Conservation (phyloP, 2,329 filamentous ascomycete species). For the Pestalotiopsis sp. region DNA sequence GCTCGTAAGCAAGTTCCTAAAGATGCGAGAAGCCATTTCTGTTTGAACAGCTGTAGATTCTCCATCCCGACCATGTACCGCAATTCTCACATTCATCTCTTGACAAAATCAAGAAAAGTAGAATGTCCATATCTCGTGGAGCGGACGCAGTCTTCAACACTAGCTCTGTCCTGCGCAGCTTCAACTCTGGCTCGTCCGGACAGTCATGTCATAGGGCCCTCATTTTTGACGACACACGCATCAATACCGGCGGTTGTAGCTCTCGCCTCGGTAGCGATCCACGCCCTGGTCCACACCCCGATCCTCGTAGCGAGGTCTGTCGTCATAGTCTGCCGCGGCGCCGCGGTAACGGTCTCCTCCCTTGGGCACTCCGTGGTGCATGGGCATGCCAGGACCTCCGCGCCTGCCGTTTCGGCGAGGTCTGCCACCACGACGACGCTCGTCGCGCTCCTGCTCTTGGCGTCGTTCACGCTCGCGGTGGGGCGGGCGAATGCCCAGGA, state of each 20-base stretch:
- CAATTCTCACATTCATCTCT: not conserved
- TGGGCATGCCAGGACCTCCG: slow-evolving; percentile 28
- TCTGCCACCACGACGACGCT: slow-evolving; percentile 26
- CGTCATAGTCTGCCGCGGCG: slow-evolving; percentile 23
- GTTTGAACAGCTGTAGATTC: not conserved
- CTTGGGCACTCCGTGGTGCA: slow-evolving; percentile 33
- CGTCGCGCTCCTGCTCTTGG: slow-evolving; percentile 39
- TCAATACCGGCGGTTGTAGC: slow-evolving; percentile 10
- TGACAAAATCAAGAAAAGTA: too few species aligned
- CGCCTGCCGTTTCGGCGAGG: slow-evolving; percentile 26
- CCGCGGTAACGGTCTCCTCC: slow-evolving; percentile 37
- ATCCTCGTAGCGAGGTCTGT: slow-evolving; percentile 25
- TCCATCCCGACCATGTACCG: not conserved
- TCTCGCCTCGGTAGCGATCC: slow-evolving; percentile 20
- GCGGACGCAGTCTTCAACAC: too few species aligned
- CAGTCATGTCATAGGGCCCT: not conserved
- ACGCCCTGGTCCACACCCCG: slow-evolving; percentile 19
- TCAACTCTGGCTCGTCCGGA: too few species aligned
- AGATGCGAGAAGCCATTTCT: not conserved
- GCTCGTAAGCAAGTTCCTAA: not conserved
- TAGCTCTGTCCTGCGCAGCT: too few species aligned
- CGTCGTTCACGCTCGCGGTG: slow-evolving; percentile 51
- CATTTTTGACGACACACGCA: not conserved
- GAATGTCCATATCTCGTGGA: too few species aligned
- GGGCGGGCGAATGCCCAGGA: slow-evolving; percentile 65